Evolutionary conservation across 1,284 basidiomycete genomes (phyloP), one percentile per base, ranked within the genome.

Genomic region (Cryptococcus wingfieldii): DNA sequence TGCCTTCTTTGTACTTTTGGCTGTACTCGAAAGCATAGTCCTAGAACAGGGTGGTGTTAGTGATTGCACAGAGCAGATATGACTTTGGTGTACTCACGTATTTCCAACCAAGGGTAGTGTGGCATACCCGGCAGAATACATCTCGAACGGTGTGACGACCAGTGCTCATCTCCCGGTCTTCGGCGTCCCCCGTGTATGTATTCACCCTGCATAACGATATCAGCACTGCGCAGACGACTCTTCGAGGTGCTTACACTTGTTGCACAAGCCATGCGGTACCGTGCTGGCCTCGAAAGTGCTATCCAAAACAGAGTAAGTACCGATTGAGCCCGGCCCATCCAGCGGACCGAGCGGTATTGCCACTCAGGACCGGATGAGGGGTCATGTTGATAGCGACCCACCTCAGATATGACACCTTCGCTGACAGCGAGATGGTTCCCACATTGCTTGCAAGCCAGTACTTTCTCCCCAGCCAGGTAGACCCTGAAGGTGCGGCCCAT

Each of bases 1-100:
- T 94, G 74, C 92, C 92, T 80, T 98, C 95, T 76, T 98, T 98
- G 83, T 98, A 98, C 77, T 90, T 92, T 81, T 98, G 94, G 13
- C 84, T 82, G 8, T 81, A 71, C 70, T 96, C 92, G 72, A 87
- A 97, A 6, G 95, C 95, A 55, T 84, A 84, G 75, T 96, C 94
- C 94, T 96, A 69, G n/a, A 28, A 51, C 16, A 61, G 39, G 37
- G 54, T 45, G 42, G 28, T 14, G 19, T 47, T 38, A 43, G 34
- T 27, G 13, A 43, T 6, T 18, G 47, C 14, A 12, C 10, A 47
- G 61, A 19, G 37, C 51, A 19, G 23, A 38, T 8, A 10, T 18
- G 28, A 19, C 8, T 4, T 1, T 3, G 9, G 27, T 6, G 9
- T 12, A 83, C 88, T 77, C 73, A 94, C 94, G 75, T 98, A 98